phyloP scores from a whole-genome alignment of 2,329 filamentous ascomycete species.

The Fusarium verticillioides region DNA sequence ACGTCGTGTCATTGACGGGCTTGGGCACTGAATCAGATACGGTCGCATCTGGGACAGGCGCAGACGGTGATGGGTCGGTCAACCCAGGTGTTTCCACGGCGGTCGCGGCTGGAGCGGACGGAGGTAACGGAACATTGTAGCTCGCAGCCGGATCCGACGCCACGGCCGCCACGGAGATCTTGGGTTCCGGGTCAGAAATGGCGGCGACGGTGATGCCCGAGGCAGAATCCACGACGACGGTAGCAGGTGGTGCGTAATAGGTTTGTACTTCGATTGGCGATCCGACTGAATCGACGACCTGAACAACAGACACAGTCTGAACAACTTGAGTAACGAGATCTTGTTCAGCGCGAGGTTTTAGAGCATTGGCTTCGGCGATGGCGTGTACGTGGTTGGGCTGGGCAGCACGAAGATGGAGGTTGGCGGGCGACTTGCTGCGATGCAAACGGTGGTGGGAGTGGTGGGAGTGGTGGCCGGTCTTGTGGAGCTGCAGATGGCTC shows the following conservation, averaged over 20 bases:
- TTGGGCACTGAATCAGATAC: conserved; percentile 25
- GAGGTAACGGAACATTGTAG: conserved; percentile 36
- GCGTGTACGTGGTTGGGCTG: conserved; percentile 27
- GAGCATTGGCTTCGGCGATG: conserved; percentile 32
- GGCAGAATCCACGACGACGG: conserved; percentile 51
- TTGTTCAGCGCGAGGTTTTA: conserved; percentile 33
- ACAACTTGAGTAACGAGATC: conserved; percentile 59
- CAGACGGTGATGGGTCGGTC: conserved; percentile 34
- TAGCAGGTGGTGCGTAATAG: conserved; percentile 52
- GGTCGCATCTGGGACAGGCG: conserved; percentile 26
- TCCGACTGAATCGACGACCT: conserved; percentile 62
- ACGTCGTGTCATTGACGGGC: conserved; percentile 24
- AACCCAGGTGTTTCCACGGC: conserved; percentile 35
- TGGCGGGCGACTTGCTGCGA: conserved; percentile 25
- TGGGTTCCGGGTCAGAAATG: conserved; percentile 44
- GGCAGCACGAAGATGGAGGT: conserved; percentile 36
- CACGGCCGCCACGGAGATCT: conserved; percentile 38
- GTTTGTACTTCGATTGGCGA: conserved; percentile 58
- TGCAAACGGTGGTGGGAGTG: conserved; percentile 39
- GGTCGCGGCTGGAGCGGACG: conserved; percentile 26
- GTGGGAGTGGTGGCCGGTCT: conserved; percentile 41
- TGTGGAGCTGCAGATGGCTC: conserved; percentile 23
- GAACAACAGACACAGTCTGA: conserved; percentile 66
- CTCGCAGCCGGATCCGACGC: conserved; percentile 38
- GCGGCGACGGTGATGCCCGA: conserved; percentile 52